Conservation (phyloP, 2,329 filamentous ascomycete genomes). For the Plenodomus tracheiphilus region DNA sequence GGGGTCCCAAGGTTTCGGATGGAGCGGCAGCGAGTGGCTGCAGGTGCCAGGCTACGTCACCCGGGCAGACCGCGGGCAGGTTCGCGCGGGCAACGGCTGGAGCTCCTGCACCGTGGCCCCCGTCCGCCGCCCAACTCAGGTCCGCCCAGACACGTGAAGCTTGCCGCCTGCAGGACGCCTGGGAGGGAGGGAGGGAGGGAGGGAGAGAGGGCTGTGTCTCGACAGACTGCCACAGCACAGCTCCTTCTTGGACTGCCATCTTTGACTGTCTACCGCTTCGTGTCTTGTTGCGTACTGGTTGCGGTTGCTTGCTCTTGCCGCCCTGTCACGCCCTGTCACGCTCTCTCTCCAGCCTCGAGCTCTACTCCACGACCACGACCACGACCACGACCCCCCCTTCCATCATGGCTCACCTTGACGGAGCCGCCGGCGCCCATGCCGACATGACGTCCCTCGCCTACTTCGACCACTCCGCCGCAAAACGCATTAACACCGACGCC, state of each 20-base stretch:
- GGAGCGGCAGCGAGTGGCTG: background rate
- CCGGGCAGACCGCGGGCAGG: too few species aligned
- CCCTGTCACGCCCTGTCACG: too few species aligned
- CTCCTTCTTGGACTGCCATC: too few species aligned
- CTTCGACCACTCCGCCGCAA: constrained; percentile 50
- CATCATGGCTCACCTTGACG: background rate
- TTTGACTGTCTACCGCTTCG: background rate
- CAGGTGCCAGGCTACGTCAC: background rate
- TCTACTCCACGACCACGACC: background rate
- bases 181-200: constrained; percentile 6
- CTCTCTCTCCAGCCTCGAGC: background rate
- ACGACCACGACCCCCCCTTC: too few species aligned
- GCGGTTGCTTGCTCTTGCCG: too few species aligned
- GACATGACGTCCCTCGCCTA: constrained; percentile 46
- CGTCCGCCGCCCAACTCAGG: constrained; percentile 2
- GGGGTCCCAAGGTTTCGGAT: background rate
- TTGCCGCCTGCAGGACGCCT: constrained; percentile 1
- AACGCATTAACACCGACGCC: constrained; percentile 49
- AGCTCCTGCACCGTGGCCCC: constrained; percentile 1
- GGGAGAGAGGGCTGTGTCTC: background rate
- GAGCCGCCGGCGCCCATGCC: constrained; percentile 20
- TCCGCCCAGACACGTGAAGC: background rate
- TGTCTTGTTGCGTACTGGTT: background rate
- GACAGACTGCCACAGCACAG: too few species aligned
- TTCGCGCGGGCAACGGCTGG: constrained; percentile 4